phyloP scores from a whole-genome alignment of 2,329 filamentous ascomycete species.

The Pseudocercospora ulei region DNA sequence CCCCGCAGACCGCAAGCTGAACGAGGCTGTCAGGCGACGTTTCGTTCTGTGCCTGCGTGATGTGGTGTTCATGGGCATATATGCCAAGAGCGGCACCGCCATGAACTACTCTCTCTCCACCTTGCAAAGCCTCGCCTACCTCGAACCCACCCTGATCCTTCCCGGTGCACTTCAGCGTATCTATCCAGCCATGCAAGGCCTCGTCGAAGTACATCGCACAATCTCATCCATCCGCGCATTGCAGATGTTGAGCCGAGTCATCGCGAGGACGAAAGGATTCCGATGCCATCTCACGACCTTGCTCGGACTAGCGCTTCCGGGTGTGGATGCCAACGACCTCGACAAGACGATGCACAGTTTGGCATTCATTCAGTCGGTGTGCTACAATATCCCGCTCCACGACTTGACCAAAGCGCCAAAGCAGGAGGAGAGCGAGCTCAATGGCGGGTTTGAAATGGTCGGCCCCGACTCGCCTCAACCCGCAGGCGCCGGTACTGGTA shows the following conservation, averaged over 20 bases:
- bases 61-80: constrained; percentile 96
- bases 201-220: constrained; percentile 94
- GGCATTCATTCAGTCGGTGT: constrained; percentile 89
- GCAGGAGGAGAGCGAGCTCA: constrained; percentile 36
- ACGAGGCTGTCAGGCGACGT: constrained; percentile 67
- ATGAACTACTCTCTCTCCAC: constrained; percentile 87
- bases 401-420: constrained; percentile 56
- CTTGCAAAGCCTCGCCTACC: constrained; percentile 75
- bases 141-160: constrained; percentile 84
- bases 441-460: constrained; percentile 31
- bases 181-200: constrained; percentile 89
- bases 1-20: constrained; percentile 68
- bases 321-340: constrained; percentile 94
- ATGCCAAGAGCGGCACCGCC: constrained; percentile 85
- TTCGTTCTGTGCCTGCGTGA: constrained; percentile 85
- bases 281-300: constrained; percentile 90
- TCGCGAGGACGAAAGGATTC: constrained; percentile 90
- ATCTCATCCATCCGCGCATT: constrained; percentile 85
- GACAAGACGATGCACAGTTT: constrained; percentile 93
- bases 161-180: constrained; percentile 91
- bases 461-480: constrained; percentile 20
- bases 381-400: constrained; percentile 88
- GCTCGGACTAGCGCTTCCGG: constrained; percentile 82
- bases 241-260: constrained; percentile 82
- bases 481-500: constrained; percentile 36